Percentiles rank a stretch among this genome's conserved stretches.
phyloP scores from a whole-genome alignment of 2,329 filamentous ascomycete genomes.

The Talaromyces piceae region DNA sequence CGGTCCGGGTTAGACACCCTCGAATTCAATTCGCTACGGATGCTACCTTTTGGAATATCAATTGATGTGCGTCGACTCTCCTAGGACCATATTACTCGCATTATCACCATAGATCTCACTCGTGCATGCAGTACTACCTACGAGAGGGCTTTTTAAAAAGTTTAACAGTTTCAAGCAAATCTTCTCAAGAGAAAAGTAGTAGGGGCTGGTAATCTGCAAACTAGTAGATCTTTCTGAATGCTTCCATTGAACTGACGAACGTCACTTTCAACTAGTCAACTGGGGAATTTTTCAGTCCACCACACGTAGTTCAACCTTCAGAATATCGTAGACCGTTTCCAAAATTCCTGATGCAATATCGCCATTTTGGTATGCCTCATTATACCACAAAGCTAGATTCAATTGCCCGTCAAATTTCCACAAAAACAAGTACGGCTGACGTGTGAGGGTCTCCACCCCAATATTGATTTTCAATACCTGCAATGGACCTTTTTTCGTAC shows the following conservation, averaged over 20 bases:
- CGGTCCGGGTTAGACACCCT: too few relatives aligned
- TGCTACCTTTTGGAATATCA: too few relatives aligned
- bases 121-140: too few relatives aligned
- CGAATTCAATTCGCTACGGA: too few relatives aligned
- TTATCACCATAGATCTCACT: too few relatives aligned
- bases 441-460: constrained; percentile 6
- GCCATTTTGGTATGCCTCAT: constrained; percentile 4
- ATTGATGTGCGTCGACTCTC: too few relatives aligned
- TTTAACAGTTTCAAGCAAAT: neutral
- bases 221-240: neutral
- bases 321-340: neutral
- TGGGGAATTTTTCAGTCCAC: neutral
- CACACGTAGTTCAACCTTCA: neutral
- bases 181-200: too few relatives aligned
- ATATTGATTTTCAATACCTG: constrained; percentile 1
- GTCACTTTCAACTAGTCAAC: neutral
- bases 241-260: neutral
- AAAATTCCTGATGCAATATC: neutral
- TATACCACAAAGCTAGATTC: constrained; percentile 4
- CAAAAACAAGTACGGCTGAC: constrained; percentile 5
- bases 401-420: constrained; percentile 4
- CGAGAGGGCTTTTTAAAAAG: too few relatives aligned
- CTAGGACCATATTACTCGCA: too few relatives aligned
- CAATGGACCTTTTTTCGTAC: neutral
- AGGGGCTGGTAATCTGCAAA: too few relatives aligned